These are phyloP conservation scores for Crithidia fasciculata DNA, from an alignment of 208 protist species.

Conservation along the genomic window DNA sequence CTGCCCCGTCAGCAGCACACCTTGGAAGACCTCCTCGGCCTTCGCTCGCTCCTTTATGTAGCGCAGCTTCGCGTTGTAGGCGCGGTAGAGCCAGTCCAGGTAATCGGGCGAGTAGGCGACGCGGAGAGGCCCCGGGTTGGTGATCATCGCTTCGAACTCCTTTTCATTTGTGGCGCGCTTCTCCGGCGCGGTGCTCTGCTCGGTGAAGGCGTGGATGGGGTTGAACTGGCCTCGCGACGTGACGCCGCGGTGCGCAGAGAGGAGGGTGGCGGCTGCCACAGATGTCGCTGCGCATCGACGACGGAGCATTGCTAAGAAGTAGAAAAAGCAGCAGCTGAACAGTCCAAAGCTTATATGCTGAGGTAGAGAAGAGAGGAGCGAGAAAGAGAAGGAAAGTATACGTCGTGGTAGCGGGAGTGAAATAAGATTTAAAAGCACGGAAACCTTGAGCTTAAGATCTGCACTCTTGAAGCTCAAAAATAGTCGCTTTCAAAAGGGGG, in stretches of 20 bases:
- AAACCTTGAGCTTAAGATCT: too few relatives aligned
- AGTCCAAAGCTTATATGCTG: too few relatives aligned
- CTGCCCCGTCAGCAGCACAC: conserved; percentile 45
- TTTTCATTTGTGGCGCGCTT: conserved; percentile 49
- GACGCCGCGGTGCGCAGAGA: conserved; percentile 33
- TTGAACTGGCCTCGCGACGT: conserved; percentile 86
- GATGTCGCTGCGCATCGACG: neutral
- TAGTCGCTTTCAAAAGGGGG: too few relatives aligned
- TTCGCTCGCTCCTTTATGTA: conserved; percentile 54
- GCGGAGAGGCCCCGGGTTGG: conserved; percentile 85
- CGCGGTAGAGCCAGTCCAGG: conserved; percentile 86
- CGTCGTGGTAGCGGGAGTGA: too few relatives aligned
- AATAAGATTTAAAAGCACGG: neutral
- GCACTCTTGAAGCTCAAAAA: too few relatives aligned
- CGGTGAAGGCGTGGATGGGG: conserved; percentile 80
- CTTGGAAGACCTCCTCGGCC: conserved; percentile 71
- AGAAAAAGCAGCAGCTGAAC: neutral
- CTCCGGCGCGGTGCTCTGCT: conserved; percentile 32
- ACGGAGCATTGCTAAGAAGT: conserved; percentile 11
- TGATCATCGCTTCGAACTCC: conserved; percentile 74
- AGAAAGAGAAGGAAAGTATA: too few relatives aligned
- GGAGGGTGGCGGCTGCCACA: neutral
- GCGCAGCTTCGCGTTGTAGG: conserved; percentile 68
- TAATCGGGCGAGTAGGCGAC: conserved; percentile 85
- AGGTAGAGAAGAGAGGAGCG: too few relatives aligned